phyloP scores from a whole-genome alignment of 306 rosid genomes.

The Echinosophora koreensis region DNA sequence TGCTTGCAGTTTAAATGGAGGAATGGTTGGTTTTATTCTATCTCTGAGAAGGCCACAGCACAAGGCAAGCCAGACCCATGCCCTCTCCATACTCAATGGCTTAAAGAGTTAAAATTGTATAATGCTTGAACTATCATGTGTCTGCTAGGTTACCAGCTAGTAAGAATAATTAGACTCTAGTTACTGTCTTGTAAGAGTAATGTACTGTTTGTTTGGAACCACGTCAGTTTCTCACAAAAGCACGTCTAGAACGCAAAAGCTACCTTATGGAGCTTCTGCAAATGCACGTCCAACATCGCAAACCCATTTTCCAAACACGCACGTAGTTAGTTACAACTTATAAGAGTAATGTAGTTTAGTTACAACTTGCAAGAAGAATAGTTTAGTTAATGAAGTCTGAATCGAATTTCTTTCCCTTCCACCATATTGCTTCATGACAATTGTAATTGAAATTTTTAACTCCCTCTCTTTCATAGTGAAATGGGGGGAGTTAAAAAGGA shows the following conservation, averaged over 20 bases:
- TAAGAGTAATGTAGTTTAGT: slow-evolving; percentile 33
- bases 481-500: too few relatives aligned
- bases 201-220: background rate
- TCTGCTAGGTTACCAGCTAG: slow-evolving; percentile 12
- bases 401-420: too few relatives aligned
- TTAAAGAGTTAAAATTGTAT: slow-evolving; percentile 74
- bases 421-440: background rate
- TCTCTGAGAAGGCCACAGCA: slow-evolving; percentile 70
- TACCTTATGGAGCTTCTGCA: too few relatives aligned
- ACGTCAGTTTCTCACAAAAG: too few relatives aligned
- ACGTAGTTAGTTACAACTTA: slow-evolving; percentile 34
- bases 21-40: slow-evolving; percentile 91
- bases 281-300: too few relatives aligned
- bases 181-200: slow-evolving; percentile 29
- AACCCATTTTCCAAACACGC: too few relatives aligned
- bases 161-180: slow-evolving; percentile 23
- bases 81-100: slow-evolving; percentile 85
- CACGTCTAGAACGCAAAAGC: too few relatives aligned
- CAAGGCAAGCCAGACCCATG: slow-evolving; percentile 92
- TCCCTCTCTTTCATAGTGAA: background rate
- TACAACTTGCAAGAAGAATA: background rate
- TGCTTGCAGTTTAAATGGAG: slow-evolving; percentile 92
- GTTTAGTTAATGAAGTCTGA: background rate
- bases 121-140: slow-evolving; percentile 35
- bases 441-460: background rate